Conservation (phyloP, 257 asterid genomes). For the Lycium barbarum region DNA sequence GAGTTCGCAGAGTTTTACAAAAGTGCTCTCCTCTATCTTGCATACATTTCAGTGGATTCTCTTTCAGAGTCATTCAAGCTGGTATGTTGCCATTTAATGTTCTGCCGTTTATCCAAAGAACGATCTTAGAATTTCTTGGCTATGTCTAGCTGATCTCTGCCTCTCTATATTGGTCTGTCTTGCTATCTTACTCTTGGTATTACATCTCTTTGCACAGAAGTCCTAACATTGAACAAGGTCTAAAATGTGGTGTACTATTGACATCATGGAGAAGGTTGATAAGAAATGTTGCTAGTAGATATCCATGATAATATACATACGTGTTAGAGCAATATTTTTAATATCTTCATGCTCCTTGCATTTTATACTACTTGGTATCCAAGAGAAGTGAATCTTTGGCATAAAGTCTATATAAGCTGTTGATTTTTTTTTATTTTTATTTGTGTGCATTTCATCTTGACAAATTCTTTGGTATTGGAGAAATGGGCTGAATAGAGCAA, state of each 20-base stretch:
- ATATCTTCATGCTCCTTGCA: not conserved
- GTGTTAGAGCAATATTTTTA: not conserved
- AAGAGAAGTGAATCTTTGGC: not conserved
- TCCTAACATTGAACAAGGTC: not conserved
- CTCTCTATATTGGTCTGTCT: not conserved
- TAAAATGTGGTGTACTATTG: not conserved
- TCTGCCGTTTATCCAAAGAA: conserved; percentile 26
- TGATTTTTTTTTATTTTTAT: not conserved
- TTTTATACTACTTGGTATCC: not conserved
- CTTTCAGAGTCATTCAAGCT: conserved; percentile 88
- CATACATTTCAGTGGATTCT: conserved; percentile 91
- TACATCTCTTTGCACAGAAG: not conserved
- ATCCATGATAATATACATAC: not conserved
- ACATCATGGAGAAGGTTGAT: not conserved
- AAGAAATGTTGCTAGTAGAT: conserved; percentile 21
- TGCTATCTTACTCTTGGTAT: not conserved
- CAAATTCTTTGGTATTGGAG: not conserved
- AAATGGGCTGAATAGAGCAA: conserved; percentile 5
- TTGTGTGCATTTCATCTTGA: not conserved
- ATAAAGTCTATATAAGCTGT: not conserved
- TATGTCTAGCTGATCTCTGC: not conserved
- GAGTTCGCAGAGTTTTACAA: conserved; percentile 97
- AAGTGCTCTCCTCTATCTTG: conserved; percentile 91
- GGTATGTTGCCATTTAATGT: conserved; percentile 50
- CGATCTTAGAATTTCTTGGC: not conserved